phyloP scores from a whole-genome alignment of 208 protist genomes.

The Leishmania braziliensis region DNA sequence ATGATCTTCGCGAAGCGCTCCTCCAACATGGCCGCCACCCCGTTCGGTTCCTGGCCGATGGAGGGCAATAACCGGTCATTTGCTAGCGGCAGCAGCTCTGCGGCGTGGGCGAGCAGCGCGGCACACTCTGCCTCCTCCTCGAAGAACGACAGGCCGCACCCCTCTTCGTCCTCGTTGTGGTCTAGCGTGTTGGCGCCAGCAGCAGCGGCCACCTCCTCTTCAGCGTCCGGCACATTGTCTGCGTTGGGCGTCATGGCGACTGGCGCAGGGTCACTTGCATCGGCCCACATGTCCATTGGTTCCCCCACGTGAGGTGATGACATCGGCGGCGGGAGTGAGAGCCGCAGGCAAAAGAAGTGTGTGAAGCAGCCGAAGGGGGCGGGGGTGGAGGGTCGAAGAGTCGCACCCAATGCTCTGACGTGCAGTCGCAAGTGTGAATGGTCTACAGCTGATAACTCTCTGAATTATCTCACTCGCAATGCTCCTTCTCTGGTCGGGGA shows the following conservation, averaged over 20 bases:
- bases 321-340: background rate
- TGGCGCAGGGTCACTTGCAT: background rate
- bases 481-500: background rate
- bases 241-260: background rate
- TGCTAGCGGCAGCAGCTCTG: conserved; percentile 38
- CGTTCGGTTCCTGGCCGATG: conserved; percentile 56
- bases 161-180: conserved; percentile 32
- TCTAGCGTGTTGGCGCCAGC: background rate
- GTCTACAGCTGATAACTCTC: background rate
- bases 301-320: background rate
- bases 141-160: conserved; percentile 73
- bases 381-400: background rate
- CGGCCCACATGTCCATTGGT: background rate
- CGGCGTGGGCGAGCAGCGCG: conserved; percentile 42
- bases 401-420: too few species aligned
- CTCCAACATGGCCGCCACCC: conserved; percentile 64
- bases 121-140: conserved; percentile 70
- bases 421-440: background rate
- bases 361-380: too few species aligned
- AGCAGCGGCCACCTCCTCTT: background rate
- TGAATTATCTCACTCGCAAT: background rate
- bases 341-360: background rate
- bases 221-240: background rate
- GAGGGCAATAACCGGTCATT: conserved; percentile 50
- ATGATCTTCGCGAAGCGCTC: conserved; percentile 66